A percentile compares a stretch with the other conserved stretches of the same genome.
phyloP scores from a whole-genome alignment of 768 basidiomycete genomes.

The Lactarius pseudohatsudake region DNA sequence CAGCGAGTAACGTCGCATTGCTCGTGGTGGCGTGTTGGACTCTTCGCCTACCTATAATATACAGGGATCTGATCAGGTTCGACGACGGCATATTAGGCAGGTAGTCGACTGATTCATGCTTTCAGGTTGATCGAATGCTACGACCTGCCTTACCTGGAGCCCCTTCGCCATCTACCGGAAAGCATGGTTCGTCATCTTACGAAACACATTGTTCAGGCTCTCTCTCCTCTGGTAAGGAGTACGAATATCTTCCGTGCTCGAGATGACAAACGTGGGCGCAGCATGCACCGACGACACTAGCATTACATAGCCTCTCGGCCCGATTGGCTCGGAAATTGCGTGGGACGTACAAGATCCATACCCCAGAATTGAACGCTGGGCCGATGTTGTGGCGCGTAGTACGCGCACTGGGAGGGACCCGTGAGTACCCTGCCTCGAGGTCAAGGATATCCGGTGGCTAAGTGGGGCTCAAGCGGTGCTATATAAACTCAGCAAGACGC shows the following conservation, averaged over 20 bases:
- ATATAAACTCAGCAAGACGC: slow-evolving; percentile 61
- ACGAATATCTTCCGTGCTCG: slow-evolving; percentile 12
- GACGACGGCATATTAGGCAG: neutral
- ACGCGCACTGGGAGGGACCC: slow-evolving; percentile 65
- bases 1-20: slow-evolving; percentile 59
- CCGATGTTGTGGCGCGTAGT: slow-evolving; percentile 78
- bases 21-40: slow-evolving; percentile 78
- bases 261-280: slow-evolving; percentile 4
- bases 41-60: slow-evolving; percentile 72
- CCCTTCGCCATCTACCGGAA: slow-evolving; percentile 57
- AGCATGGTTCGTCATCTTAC: slow-evolving; percentile 69
- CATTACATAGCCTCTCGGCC: slow-evolving; percentile 60
- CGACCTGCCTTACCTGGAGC: slow-evolving; percentile 79
- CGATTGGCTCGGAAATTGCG: slow-evolving; percentile 60
- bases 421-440: slow-evolving; percentile 46
- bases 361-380: slow-evolving; percentile 74
- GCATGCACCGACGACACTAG: slow-evolving; percentile 61
- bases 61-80: slow-evolving; percentile 72
- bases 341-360: slow-evolving; percentile 52
- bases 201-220: slow-evolving; percentile 60
- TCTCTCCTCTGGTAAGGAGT: slow-evolving; percentile 66
- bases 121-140: slow-evolving; percentile 71
- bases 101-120: neutral
- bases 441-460: slow-evolving; percentile 25
- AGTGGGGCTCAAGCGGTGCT: slow-evolving; percentile 50